phyloP scores from a whole-genome alignment of 768 basidiomycete species.

The Crassisporium funariophilum region DNA sequence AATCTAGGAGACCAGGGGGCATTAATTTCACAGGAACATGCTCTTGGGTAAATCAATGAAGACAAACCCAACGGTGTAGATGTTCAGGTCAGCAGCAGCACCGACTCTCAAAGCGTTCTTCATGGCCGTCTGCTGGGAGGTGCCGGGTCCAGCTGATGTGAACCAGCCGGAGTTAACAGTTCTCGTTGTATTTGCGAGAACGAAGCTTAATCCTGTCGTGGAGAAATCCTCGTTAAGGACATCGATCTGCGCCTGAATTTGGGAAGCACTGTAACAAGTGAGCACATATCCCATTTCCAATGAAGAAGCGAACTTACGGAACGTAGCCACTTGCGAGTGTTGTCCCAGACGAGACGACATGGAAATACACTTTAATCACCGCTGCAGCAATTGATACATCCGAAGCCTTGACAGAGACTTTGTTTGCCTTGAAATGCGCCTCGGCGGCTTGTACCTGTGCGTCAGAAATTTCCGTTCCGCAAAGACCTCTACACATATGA shows the following conservation, averaged over 20 bases:
- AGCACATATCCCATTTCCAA: background rate
- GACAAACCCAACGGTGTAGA: slow-evolving; percentile 52
- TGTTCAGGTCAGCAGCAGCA: slow-evolving; percentile 39
- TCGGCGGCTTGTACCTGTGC: slow-evolving; percentile 34
- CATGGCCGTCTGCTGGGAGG: slow-evolving; percentile 43
- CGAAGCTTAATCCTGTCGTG: slow-evolving; percentile 36
- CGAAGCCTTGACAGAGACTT: slow-evolving; percentile 21
- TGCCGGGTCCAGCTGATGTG: slow-evolving; percentile 36
- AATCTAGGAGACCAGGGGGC: slow-evolving; percentile 29
- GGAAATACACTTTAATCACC: slow-evolving; percentile 32
- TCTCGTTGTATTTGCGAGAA: slow-evolving; percentile 38
- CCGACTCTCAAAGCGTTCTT: slow-evolving; percentile 47
- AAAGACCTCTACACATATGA: slow-evolving; percentile 16
- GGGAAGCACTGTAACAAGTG: slow-evolving; percentile 28
- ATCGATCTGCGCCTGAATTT: slow-evolving; percentile 32
- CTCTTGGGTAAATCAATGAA: background rate
- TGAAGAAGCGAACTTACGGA: slow-evolving; percentile 28
- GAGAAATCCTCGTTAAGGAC: slow-evolving; percentile 41
- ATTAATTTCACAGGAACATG: background rate
- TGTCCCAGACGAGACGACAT: slow-evolving; percentile 31
- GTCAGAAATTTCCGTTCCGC: slow-evolving; percentile 36
- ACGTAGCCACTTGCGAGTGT: slow-evolving; percentile 38
- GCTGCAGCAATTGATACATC: slow-evolving; percentile 3
- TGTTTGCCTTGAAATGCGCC: slow-evolving; percentile 39
- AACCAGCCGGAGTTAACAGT: slow-evolving; percentile 49